Percentiles rank a stretch among this genome's conserved stretches.
These are phyloP conservation scores for Neurospora sp. DNA, from an alignment of 2,329 filamentous ascomycete species.

Conservation along the genomic window DNA sequence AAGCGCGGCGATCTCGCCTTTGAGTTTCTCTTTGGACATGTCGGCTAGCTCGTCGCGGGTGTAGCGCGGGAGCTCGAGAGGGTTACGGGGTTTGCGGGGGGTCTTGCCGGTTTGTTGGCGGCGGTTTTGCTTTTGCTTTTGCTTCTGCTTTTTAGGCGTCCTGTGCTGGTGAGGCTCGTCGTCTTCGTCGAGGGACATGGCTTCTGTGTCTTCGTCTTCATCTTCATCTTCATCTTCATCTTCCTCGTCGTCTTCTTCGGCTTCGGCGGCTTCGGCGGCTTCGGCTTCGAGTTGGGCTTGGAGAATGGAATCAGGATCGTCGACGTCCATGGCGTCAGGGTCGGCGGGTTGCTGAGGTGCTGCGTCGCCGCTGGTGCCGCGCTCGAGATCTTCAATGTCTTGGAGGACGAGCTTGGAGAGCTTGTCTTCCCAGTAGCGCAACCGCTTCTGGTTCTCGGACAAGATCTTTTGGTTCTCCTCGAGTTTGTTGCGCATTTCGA, in stretches of 20 bases:
- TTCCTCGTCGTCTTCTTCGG: conserved; percentile 15
- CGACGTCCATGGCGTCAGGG: conserved; percentile 12
- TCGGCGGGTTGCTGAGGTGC: conserved; percentile 20
- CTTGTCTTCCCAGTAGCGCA: conserved; percentile 84
- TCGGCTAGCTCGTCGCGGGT: conserved; percentile 60
- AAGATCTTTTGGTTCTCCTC: conserved; percentile 92
- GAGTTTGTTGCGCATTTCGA: conserved; percentile 97
- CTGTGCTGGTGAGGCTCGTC: conserved; percentile 18
- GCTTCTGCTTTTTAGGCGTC: conserved; percentile 17
- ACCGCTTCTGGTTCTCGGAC: conserved; percentile 72
- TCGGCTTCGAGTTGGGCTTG: conserved; percentile 17
- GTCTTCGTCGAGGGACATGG: conserved; percentile 23
- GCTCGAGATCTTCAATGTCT: conserved; percentile 60
- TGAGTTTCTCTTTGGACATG: conserved; percentile 52
- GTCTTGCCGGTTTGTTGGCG: conserved; percentile 1
- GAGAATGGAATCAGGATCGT: conserved; percentile 3
- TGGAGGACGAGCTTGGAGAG: conserved; percentile 74
- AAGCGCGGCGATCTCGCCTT: conserved; percentile 50
- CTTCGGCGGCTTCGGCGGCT: conserved; percentile 20
- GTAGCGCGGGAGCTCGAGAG: conserved; percentile 62
- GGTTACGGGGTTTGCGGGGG: conserved; percentile 20
- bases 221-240: conserved; percentile 16
- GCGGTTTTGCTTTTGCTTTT: not conserved
- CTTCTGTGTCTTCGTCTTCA: conserved; percentile 21
- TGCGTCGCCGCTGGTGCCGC: conserved; percentile 19